A percentile compares a stretch with the other conserved stretches of the same genome.
These are phyloP conservation scores for Alternaria sp. DNA, from an alignment of 2,329 filamentous ascomycete species.

Conservation along the genomic window DNA sequence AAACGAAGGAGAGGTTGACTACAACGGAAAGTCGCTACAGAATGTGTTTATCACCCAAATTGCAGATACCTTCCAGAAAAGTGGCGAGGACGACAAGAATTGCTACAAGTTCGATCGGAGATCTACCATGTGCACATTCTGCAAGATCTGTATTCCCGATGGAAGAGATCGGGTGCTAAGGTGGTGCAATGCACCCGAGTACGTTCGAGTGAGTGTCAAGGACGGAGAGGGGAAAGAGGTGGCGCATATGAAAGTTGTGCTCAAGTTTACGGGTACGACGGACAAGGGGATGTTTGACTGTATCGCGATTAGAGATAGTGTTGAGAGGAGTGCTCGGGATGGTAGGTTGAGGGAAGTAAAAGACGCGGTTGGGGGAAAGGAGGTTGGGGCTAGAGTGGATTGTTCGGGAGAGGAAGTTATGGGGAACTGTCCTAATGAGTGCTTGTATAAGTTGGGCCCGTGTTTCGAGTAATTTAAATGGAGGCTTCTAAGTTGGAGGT, in stretches of 20 bases:
- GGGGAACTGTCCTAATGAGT: conserved; percentile 12
- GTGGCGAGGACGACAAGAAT: conserved; percentile 11
- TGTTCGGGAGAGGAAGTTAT: conserved; percentile 11
- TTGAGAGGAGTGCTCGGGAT: conserved; percentile 2
- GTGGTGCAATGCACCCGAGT: conserved; percentile 17
- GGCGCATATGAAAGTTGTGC: conserved; percentile 8
- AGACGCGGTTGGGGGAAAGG: conserved; percentile 1
- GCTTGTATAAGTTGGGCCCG: conserved; percentile 9
- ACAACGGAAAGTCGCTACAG: conserved; percentile 1
- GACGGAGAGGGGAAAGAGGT: background rate
- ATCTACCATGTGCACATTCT: background rate
- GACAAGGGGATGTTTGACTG: conserved; percentile 17
- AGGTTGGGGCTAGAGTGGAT: conserved; percentile 1
- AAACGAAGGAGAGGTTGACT: background rate
- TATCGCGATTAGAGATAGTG: background rate
- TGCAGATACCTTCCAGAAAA: conserved; percentile 10
- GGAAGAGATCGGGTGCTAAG: background rate
- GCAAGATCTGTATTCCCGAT: background rate
- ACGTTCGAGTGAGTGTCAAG: conserved; percentile 10
- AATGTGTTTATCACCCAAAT: conserved; percentile 11
- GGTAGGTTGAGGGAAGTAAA: conserved; percentile 1
- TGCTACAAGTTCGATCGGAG: conserved; percentile 13
- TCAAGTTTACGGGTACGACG: conserved; percentile 6
- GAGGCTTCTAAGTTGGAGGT: background rate
- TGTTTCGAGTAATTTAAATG: conserved; percentile 1